These are phyloP conservation scores for Myxozyma monticola DNA, from an alignment of 805 yeast species.

Conservation along the genomic window DNA sequence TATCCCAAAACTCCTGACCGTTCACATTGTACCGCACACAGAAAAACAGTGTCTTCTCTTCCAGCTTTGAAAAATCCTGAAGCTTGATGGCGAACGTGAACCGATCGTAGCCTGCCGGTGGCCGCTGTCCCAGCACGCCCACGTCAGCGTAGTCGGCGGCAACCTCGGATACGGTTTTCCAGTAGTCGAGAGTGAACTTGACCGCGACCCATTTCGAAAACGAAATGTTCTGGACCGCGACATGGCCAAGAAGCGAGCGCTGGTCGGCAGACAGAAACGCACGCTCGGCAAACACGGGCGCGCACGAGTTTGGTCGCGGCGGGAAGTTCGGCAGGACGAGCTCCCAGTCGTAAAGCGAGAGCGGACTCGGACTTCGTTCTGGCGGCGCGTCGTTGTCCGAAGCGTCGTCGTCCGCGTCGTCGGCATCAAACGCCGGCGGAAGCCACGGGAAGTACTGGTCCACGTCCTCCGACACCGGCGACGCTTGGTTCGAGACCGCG, in stretches of 20 bases:
- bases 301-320: background rate
- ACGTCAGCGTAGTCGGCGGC: slow-evolving; percentile 63
- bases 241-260: slow-evolving; percentile 62
- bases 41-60: slow-evolving; percentile 44
- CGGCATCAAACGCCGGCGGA: slow-evolving; percentile 11
- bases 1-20: slow-evolving; percentile 72
- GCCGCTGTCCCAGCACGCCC: slow-evolving; percentile 36
- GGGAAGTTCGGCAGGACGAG: slow-evolving; percentile 39
- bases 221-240: slow-evolving; percentile 74
- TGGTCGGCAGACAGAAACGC: slow-evolving; percentile 60
- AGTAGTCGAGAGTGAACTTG: slow-evolving; percentile 72
- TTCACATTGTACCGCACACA: slow-evolving; percentile 58
- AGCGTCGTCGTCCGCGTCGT: background rate
- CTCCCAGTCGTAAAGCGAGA: slow-evolving; percentile 36
- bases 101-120: slow-evolving; percentile 51
- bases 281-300: slow-evolving; percentile 62
- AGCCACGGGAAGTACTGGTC: slow-evolving; percentile 36
- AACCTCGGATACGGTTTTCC: slow-evolving; percentile 74
- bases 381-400: slow-evolving; percentile 7
- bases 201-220: slow-evolving; percentile 67
- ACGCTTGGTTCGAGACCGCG: slow-evolving; percentile 66
- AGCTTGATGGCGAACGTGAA: slow-evolving; percentile 62
- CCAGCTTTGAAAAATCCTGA: slow-evolving; percentile 37
- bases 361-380: slow-evolving; percentile 10
- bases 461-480: slow-evolving; percentile 52